Percentiles rank a stretch among this genome's conserved stretches.
These are phyloP conservation scores for Coemansia sp. DNA, from an alignment of 192 early-diverging fungal genomes.

Conservation along the genomic window DNA sequence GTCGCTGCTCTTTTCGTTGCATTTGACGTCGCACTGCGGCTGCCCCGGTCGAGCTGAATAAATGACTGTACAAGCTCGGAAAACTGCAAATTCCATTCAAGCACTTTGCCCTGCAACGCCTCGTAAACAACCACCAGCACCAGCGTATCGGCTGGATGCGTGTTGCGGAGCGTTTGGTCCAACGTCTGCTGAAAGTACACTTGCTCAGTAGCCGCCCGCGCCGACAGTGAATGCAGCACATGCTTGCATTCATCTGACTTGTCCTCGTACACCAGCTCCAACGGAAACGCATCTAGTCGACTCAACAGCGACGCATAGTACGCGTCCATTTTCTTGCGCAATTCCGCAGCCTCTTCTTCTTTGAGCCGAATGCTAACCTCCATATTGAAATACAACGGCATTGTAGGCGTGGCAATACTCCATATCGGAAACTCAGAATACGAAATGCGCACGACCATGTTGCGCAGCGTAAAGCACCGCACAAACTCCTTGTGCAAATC, in stretches of 20 bases:
- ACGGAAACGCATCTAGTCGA: constrained; percentile 76
- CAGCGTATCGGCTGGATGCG: constrained; percentile 73
- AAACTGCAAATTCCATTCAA: constrained; percentile 84
- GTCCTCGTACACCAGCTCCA: constrained; percentile 72
- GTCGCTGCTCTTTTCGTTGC: constrained; percentile 14
- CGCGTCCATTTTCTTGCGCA: constrained; percentile 66
- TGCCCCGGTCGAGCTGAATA: constrained; percentile 68
- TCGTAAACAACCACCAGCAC: constrained; percentile 78
- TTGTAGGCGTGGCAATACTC: constrained; percentile 43
- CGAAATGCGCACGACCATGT: constrained; percentile 77
- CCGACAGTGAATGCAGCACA: constrained; percentile 67
- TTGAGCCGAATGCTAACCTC: constrained; percentile 69
- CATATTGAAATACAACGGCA: constrained; percentile 45
- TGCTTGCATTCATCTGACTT: constrained; percentile 72
- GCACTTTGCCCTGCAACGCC: constrained; percentile 75
- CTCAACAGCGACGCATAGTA: constrained; percentile 88
- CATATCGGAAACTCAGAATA: constrained; percentile 54
- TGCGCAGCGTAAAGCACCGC: constrained; percentile 77
- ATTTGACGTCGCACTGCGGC: neutral
- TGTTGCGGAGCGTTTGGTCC: constrained; percentile 80
- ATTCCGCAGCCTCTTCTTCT: constrained; percentile 69
- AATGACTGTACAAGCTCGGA: constrained; percentile 73
- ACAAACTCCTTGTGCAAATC: constrained; percentile 80
- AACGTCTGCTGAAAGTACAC: constrained; percentile 80
- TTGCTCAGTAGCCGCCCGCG: constrained; percentile 72